A percentile compares a stretch with the other conserved stretches of the same genome.
Conservation (phyloP, 371 early-diverging fungal genomes). For the Saksenaea vasiformis region DNA sequence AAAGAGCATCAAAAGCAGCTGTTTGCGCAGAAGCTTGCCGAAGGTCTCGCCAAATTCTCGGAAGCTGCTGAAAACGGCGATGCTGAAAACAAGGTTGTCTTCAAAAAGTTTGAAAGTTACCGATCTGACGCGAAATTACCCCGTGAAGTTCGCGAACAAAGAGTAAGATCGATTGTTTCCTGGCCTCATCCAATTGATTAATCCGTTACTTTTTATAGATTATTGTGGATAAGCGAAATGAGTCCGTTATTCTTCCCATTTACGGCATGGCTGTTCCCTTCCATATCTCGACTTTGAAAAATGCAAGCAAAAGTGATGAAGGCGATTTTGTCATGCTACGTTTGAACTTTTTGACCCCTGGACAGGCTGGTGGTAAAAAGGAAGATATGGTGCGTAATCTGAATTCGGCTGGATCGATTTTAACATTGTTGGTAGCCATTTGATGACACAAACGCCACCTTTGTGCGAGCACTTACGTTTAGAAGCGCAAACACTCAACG, state of each 20-base stretch:
- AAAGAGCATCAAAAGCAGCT: conserved; percentile 89
- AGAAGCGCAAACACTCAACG: conserved; percentile 84
- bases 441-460: conserved; percentile 88
- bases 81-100: conserved; percentile 69
- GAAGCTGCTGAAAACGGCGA: conserved; percentile 64
- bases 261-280: conserved; percentile 98
- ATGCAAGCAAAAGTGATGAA: conserved; percentile 95
- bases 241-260: conserved; percentile 94
- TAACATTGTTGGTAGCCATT: conserved; percentile 58
- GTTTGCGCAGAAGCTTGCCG: conserved; percentile 69
- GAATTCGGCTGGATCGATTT: neutral
- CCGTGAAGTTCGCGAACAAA: conserved; percentile 65
- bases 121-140: conserved; percentile 88
- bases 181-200: conserved; percentile 9
- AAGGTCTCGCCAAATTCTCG: conserved; percentile 79
- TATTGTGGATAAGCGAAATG: conserved; percentile 87
- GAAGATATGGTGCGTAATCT: conserved; percentile 63
- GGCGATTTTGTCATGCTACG: conserved; percentile 94
- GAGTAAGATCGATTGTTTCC: conserved; percentile 31
- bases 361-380: conserved; percentile 89
- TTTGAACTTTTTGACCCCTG: conserved; percentile 96
- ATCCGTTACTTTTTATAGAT: conserved; percentile 59
- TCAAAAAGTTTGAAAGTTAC: conserved; percentile 93
- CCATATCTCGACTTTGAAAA: conserved; percentile 97
- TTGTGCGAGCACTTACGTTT: conserved; percentile 91